phyloP scores from a whole-genome alignment of 1,284 basidiomycete genomes.

The Sporisorium sorghi region DNA sequence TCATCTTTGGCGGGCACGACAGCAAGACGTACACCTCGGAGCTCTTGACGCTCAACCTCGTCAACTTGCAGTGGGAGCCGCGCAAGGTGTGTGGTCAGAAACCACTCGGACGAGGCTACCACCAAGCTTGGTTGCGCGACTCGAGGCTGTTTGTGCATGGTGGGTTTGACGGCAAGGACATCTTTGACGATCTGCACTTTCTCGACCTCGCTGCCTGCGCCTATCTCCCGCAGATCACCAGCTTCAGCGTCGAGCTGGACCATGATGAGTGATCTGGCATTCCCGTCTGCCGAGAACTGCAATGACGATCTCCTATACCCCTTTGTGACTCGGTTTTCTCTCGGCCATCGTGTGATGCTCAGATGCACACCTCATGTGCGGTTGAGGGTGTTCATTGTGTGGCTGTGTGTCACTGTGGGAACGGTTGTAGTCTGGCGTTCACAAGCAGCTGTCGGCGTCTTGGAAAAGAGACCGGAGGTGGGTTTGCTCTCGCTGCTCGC shows the following conservation, averaged over 20 bases:
- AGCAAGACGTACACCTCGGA: conserved; percentile 82
- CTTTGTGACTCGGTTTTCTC: no score
- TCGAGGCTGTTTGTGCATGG: conserved; percentile 86
- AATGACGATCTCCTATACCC: conserved; percentile 4
- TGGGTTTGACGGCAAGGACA: conserved; percentile 83
- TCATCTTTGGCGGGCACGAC: conserved; percentile 88
- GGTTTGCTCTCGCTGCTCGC: not conserved
- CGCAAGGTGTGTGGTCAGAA: conserved; percentile 76
- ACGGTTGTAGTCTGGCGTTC: not conserved
- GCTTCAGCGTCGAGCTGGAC: conserved; percentile 52
- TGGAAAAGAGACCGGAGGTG: not conserved
- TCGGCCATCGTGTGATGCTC: not conserved
- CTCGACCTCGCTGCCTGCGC: conserved; percentile 87
- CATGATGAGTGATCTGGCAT: conserved; percentile 25
- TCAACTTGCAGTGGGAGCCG: conserved; percentile 77
- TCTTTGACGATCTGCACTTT: conserved; percentile 85
- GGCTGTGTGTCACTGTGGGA: conserved; percentile 1
- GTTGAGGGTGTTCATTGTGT: not conserved
- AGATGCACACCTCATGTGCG: not conserved
- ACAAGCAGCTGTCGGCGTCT: not conserved
- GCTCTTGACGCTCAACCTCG: conserved; percentile 85
- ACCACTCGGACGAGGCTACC: conserved; percentile 83
- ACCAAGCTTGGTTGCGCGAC: conserved; percentile 83
- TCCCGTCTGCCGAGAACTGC: conserved; percentile 1
- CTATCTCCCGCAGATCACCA: conserved; percentile 89